Evolutionary conservation across 2,329 filamentous ascomycete genomes (phyloP), one percentile per base, ranked within the genome.

Genomic region (Aspergillus texensis): DNA sequence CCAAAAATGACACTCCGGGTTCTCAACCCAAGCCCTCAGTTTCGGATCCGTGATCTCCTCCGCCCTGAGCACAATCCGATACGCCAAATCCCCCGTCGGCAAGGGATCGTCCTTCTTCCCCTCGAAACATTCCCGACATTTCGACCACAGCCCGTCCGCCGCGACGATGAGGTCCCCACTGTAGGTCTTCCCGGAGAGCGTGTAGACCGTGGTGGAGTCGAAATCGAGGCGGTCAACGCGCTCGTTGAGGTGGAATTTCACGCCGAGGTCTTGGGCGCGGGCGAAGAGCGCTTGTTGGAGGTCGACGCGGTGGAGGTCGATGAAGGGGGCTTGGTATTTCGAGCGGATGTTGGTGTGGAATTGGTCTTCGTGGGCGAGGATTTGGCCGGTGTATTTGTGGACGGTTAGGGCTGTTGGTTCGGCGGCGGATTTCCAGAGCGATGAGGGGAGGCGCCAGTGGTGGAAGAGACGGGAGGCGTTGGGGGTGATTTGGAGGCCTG

Each of bases 61-160:
- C 0, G 84, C 70, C 5, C 57, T 66, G 3, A 91, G 77, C 0
- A 89, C 83, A 39, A 90, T 84, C 1, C 88, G 81, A 69, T 89
- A 91, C 1, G 88, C 89, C 16, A 91, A 73, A 71, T 91, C 88
- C 0, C 88, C 88, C 0, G 88, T 90, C 0, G 86, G 83, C 9
- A 83, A 72, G 0, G 88, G 86, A 6, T 78, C 75, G 41, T 85
- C 83, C 4, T 79, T 76, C 0, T 71, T 75, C 0, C 80, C 81
- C 0, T 86, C 72, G 19, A 85, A 82, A 3, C 77, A 76, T 57
- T 83, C 80, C 0, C 88, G 81, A 52, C 83, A 87, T 14, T 79
- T 78, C 2, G 86, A 89, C 86, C 87, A 89, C 0, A 91, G 75
- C 0, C 89, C 89, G 65, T 91, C 89, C 0, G 88, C 87, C 0